Evolutionary conservation across 768 basidiomycete genomes (phyloP).

Genomic region (Naganishia vaughanmartiniae): DNA sequence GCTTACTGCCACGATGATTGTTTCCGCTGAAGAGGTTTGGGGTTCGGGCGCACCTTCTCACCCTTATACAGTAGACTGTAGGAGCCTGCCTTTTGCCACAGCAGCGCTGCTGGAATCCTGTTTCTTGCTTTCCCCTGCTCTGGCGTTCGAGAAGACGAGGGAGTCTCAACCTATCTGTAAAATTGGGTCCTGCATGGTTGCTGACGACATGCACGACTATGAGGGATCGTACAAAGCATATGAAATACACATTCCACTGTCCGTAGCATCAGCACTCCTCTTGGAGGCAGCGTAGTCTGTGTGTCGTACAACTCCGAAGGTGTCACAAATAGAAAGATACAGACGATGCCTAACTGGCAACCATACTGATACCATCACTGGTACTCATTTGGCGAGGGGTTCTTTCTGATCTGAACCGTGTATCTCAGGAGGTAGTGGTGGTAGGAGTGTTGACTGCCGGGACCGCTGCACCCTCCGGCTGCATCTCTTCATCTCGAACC

Average conservation of each 20-base stretch:
- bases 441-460: neutral
- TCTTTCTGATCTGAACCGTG: neutral
- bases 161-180: no score
- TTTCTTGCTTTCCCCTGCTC: no score
- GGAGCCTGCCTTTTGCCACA: no score
- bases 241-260: neutral
- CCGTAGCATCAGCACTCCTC: neutral
- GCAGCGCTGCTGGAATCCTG: no score
- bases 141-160: no score
- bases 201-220: no score
- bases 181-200: no score
- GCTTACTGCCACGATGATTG: neutral
- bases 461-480: neutral
- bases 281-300: neutral
- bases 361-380: neutral
- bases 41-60: no score
- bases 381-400: no score
- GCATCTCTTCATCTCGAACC: constrained; percentile 4
- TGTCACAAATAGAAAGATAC: neutral
- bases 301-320: neutral
- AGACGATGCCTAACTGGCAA: neutral
- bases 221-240: no score
- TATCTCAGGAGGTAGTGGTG: neutral
- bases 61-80: no score
- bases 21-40: neutral